Base-by-base conservation (phyloP, 805 yeast species). In the Teunomyces pallodes region DNA sequence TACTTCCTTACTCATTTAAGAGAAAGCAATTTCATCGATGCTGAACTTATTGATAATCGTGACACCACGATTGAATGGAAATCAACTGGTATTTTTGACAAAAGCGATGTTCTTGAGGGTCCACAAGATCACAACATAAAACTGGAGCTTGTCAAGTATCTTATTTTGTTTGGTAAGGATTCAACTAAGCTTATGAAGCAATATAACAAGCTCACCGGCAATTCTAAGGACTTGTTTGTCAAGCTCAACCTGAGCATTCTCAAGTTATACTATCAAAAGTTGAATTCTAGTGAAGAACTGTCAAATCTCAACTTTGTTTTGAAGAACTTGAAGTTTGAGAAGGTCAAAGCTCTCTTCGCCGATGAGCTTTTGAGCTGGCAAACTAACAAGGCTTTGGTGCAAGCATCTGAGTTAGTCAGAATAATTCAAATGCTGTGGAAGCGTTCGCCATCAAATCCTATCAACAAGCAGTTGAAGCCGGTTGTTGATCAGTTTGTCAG, bases 31-130 rank as follows among this genome's bases (percentile, higher is more conserved):
- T 45, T 62, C 24, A 40, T 58, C 24, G 57, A 52, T 4, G 30
- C 38, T 27, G 27, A 47, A 12, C 46, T 69, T 7, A 57, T 55
- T 17, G 92, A 87, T 59, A 84, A 84, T 54, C 73, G 92, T 47
- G 94, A 87, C 56, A 63, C 69, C 46, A 67, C 62, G 5, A 75
- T 80, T 9, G 68, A 83, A 43, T 82, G 83, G 80, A 77, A 79
- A 46, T 67, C 67, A 38, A 67, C 67, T 35, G 59, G 51, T n/a
- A 47, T 55, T 2, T 58, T 65, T 12, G 53, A 54, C 1, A 50
- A 48, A 9, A 56, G 14, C 1, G 32, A 39, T 30, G 26, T 14
- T 30, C 41, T 24, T 9, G 33, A 43, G 7, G 32, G 8, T 16
- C 31, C 28, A 10, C 13, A 14, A 24, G 28, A 27, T 26, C 12